phyloP scores from a whole-genome alignment of 768 basidiomycete genomes.

The Phanerodontia chrysosporium region DNA sequence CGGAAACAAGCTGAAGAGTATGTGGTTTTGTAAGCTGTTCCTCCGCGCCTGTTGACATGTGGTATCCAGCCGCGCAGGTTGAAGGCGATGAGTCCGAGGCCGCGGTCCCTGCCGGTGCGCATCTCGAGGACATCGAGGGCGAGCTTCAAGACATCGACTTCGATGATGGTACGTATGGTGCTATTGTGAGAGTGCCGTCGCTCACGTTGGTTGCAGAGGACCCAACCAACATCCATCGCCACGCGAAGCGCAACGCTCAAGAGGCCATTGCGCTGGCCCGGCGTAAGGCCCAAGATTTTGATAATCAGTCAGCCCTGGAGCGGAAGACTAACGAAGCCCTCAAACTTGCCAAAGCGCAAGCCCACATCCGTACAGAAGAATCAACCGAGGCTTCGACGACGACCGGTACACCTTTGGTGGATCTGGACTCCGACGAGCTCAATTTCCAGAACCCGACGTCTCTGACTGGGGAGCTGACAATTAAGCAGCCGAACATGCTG shows the following conservation, averaged over 20 bases:
- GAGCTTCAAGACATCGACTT: slow-evolving; percentile 78
- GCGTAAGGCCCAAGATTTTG: slow-evolving; percentile 80
- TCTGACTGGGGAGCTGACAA: slow-evolving; percentile 75
- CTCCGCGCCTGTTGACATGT: slow-evolving; percentile 9
- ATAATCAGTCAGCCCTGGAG: slow-evolving; percentile 74
- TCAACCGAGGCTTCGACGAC: slow-evolving; percentile 20
- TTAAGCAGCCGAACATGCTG: slow-evolving; percentile 92
- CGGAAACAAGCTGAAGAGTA: slow-evolving; percentile 91
- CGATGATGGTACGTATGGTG: slow-evolving; percentile 66
- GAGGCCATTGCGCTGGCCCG: slow-evolving; percentile 79
- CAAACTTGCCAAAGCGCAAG: slow-evolving; percentile 56
- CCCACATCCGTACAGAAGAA: slow-evolving; percentile 38
- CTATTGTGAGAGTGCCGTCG: background rate
- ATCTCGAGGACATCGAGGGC: slow-evolving; percentile 42
- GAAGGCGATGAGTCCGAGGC: slow-evolving; percentile 52
- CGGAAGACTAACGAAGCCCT: slow-evolving; percentile 78
- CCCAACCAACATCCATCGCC: slow-evolving; percentile 76
- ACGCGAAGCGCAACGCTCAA: slow-evolving; percentile 86
- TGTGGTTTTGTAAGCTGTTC: slow-evolving; percentile 23
- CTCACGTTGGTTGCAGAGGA: slow-evolving; percentile 54
- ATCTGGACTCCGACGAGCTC: slow-evolving; percentile 91
- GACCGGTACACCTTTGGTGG: slow-evolving; percentile 52
- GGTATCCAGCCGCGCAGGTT: slow-evolving; percentile 61
- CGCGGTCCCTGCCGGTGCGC: slow-evolving; percentile 51
- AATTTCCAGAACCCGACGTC: slow-evolving; percentile 99